A percentile compares a stretch with the other conserved stretches of the same genome.
phyloP scores from a whole-genome alignment of 2,329 filamentous ascomycete species.

The Colletotrichum sp. region DNA sequence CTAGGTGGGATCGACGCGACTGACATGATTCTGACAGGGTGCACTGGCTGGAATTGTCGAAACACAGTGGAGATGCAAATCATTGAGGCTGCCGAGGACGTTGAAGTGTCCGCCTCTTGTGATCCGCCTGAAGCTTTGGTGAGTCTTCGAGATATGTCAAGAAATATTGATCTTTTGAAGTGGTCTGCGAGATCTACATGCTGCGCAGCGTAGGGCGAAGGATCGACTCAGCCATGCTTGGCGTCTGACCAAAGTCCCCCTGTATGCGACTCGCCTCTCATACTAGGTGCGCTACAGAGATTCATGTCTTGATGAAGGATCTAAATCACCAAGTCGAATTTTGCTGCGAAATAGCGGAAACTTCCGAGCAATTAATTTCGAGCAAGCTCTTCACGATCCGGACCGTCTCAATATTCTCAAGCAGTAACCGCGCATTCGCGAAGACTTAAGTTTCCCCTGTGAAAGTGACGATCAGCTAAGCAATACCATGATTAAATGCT shows the following conservation, averaged over 20 bases:
- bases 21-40: not conserved
- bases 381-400: no score
- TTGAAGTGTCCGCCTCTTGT: not conserved
- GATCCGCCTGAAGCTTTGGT: accelerated
- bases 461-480: not conserved
- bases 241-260: not conserved
- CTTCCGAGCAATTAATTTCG: no score
- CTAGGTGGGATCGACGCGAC: not conserved
- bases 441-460: not conserved
- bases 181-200: not conserved
- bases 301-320: no score
- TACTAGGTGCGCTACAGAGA: no score
- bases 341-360: no score
- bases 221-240: not conserved
- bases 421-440: no score
- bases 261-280: not conserved
- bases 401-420: no score
- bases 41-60: not conserved
- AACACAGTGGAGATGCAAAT: not conserved
- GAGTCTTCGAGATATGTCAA: not conserved
- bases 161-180: not conserved
- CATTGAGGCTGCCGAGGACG: not conserved
- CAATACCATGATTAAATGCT: no score
- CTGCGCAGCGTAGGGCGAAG: not conserved
- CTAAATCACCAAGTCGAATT: no score